Evolutionary conservation across 495 filamentous ascomycete species (phyloP).

Genomic region (Hyaloscypha variabilis): DNA sequence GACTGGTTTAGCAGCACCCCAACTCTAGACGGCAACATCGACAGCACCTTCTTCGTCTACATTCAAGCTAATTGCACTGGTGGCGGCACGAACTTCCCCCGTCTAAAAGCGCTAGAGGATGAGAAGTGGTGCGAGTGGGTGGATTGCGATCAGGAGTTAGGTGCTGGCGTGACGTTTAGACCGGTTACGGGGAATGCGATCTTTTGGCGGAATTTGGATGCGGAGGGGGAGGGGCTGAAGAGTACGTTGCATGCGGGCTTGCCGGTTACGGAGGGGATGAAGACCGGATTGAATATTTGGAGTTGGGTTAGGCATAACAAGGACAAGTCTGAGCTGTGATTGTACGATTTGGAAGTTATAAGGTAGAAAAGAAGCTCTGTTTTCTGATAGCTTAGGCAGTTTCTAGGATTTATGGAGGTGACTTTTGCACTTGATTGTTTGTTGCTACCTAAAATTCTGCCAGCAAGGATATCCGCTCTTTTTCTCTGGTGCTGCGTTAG

Average conservation of each 20-base stretch:
- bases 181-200: conserved; percentile 54
- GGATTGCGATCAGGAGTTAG: conserved; percentile 23
- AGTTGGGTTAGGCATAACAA: conserved; percentile 15
- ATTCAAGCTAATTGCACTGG: conserved; percentile 31
- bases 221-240: conserved; percentile 48
- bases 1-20: conserved; percentile 31
- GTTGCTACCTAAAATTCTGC: too few relatives aligned
- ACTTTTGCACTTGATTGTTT: too few relatives aligned
- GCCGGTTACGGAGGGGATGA: conserved; percentile 47
- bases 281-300: conserved; percentile 63
- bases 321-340: background rate
- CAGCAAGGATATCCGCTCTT: too few relatives aligned
- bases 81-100: conserved; percentile 31
- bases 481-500: too few relatives aligned
- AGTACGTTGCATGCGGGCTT: conserved; percentile 53
- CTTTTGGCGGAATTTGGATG: conserved; percentile 55
- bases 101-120: conserved; percentile 10
- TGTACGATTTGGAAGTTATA: too few relatives aligned
- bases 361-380: too few relatives aligned
- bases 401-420: too few relatives aligned
- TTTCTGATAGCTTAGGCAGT: background rate
- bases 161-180: conserved; percentile 53
- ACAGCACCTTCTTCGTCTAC: conserved; percentile 26
- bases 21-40: conserved; percentile 15
- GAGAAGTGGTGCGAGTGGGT: conserved; percentile 15